Evolutionary conservation across 2,329 filamentous ascomycete species (phyloP).

Genomic region (Pseudogymnoascus sp.): DNA sequence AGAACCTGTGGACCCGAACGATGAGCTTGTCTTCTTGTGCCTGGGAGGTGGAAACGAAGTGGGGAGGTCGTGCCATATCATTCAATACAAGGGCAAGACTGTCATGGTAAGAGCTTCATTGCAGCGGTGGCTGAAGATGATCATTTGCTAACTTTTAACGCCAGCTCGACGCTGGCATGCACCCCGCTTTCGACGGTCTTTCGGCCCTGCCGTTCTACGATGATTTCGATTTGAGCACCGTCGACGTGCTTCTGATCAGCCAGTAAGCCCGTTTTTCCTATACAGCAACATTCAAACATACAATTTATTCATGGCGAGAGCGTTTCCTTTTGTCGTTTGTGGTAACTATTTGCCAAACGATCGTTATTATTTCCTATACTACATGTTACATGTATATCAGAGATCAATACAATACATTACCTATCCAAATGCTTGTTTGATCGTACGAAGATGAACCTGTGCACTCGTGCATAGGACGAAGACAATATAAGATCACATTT

Average conservation of each 20-base stretch:
- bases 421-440: constrained; percentile 28
- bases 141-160: constrained; percentile 9
- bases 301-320: background rate
- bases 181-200: constrained; percentile 91
- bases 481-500: background rate
- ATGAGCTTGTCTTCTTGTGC: constrained; percentile 90
- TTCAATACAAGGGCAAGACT: constrained; percentile 98
- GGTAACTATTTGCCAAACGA: background rate
- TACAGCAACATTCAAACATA: constrained; percentile 11
- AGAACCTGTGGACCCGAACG: constrained; percentile 84
- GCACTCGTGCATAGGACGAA: constrained; percentile 12
- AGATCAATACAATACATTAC: constrained; percentile 39
- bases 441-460: constrained; percentile 26
- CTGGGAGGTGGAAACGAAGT: constrained; percentile 96
- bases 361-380: constrained; percentile 11
- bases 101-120: constrained; percentile 68
- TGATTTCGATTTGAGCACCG: constrained; percentile 94
- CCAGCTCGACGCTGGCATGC: constrained; percentile 92
- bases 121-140: background rate
- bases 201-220: constrained; percentile 95
- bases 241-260: constrained; percentile 95
- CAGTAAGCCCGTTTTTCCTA: constrained; percentile 65
- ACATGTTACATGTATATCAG: constrained; percentile 30
- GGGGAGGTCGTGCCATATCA: constrained; percentile 91
- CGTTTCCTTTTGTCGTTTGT: background rate